Evolutionary conservation across 2,329 filamentous ascomycete genomes (phyloP), one percentile per base, ranked within the genome.

Genomic region (Pseudocercospora crystallina): DNA sequence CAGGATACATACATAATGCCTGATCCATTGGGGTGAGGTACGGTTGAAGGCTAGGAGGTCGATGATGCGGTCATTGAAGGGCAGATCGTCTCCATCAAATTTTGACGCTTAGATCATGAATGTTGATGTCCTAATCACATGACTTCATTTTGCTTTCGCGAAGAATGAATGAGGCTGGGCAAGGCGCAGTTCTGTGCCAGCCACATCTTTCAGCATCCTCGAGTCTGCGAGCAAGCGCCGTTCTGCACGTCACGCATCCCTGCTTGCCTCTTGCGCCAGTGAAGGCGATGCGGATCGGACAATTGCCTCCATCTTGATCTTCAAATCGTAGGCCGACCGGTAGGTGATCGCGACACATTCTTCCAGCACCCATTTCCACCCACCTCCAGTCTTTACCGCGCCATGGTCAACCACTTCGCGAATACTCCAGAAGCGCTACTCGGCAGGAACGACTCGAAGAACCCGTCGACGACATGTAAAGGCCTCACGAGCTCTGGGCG

Each of bases 401-500:
- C 10, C 46, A 57, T 57, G 54, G 14, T 37, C 20, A 43, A 48
- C 31, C 40, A 50, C 37, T 57, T 54, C 36, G 45, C 56, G 11
- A 53, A 56, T 47, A 53, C 56, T 8, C 91, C 92, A 58, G 91
- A 96, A 75, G 86, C 87, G 14, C 74, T 86, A 26, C 76, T 96
- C 51, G 80, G 80, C 50, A 86, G 91, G 51, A 84, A 84, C 63
- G 91, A 96, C 76, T 95, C 90, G 44, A 89, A 87, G 68, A 86
- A 95, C 60, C 86, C 90, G 2, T 78, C 81, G 1, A 86, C 85
- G 10, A 96, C 91, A 68, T 99, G 94, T 72, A 85, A 86, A 73
- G 94, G 94, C 51, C 82, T 97, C 57, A 96, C 90, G 3, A 79
- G 83, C 26, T 83, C 79, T 60, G 94, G 94, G n/a, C 80, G 84